Conservation (phyloP, 768 basidiomycete genomes). For the Agaricus blazei region DNA sequence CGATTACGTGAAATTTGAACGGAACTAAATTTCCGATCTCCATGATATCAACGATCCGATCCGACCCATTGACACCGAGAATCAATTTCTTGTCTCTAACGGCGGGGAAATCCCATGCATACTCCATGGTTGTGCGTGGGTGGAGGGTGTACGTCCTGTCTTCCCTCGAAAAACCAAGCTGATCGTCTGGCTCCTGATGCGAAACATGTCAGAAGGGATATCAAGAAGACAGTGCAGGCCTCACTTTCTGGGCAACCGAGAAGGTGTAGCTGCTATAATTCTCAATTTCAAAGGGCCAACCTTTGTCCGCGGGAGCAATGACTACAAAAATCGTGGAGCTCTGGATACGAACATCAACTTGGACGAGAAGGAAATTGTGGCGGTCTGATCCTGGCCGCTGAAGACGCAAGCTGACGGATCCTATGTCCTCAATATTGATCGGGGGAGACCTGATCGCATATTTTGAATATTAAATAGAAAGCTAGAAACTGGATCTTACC, state of each 20-base stretch:
- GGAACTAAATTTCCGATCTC: constrained; percentile 92
- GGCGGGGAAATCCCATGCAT: constrained; percentile 94
- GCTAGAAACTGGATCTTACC: constrained; percentile 38
- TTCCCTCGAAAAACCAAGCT: constrained; percentile 30
- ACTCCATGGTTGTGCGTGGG: constrained; percentile 51
- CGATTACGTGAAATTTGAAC: constrained; percentile 73
- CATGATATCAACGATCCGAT: constrained; percentile 80
- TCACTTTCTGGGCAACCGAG: constrained; percentile 70
- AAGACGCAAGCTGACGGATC: constrained; percentile 71
- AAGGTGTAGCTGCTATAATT: constrained; percentile 78
- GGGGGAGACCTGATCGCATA: constrained; percentile 71
- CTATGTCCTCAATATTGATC: constrained; percentile 89
- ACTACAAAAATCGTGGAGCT: constrained; percentile 89
- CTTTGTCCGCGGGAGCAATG: constrained; percentile 57
- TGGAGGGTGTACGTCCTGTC: constrained; percentile 51
- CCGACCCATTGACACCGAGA: constrained; percentile 54
- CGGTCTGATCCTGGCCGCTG: constrained; percentile 31
- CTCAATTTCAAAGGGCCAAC: constrained; percentile 89
- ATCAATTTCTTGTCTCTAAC: constrained; percentile 74
- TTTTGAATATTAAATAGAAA: not conserved
- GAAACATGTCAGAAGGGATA: not conserved
- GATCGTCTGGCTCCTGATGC: constrained; percentile 28
- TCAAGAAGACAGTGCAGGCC: constrained; percentile 3
- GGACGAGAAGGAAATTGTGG: constrained; percentile 49
- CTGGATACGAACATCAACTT: constrained; percentile 75